A percentile compares a stretch with the other conserved stretches of the same genome.
Conservation (phyloP, 129 eudicot species). For the Escallonia rubra region DNA sequence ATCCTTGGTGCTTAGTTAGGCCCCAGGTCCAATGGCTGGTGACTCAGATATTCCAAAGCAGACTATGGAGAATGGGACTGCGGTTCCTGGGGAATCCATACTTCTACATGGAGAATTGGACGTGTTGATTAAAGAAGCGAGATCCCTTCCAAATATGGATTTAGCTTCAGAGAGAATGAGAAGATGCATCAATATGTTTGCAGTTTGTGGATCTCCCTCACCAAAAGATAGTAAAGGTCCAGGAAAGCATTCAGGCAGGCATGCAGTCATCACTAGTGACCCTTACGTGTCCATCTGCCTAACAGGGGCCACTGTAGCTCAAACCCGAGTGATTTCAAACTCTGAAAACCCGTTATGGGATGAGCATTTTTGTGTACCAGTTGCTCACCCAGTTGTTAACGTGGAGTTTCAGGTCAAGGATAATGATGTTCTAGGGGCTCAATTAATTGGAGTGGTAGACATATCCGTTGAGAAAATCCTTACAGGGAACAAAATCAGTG, state of each 20-base stretch:
- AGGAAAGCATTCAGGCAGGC: constrained; percentile 8
- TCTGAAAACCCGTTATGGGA: constrained; percentile 15
- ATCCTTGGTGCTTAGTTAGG: neutral
- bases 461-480: constrained; percentile 8
- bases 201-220: neutral
- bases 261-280: constrained; percentile 14
- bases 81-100: neutral
- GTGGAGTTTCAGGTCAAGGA: constrained; percentile 23
- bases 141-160: constrained; percentile 18
- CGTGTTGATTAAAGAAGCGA: constrained; percentile 17
- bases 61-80: neutral
- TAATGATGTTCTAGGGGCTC: constrained; percentile 21
- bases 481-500: constrained; percentile 7
- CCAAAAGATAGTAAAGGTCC: neutral
- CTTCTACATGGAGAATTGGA: constrained; percentile 20
- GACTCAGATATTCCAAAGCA: neutral
- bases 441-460: constrained; percentile 12
- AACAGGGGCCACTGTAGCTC: constrained; percentile 17
- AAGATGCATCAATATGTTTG: constrained; percentile 13
- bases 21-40: constrained; percentile 13
- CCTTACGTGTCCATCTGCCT: constrained; percentile 24
- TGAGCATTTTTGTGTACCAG: constrained; percentile 16
- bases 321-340: constrained; percentile 13
- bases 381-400: constrained; percentile 20
- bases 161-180: constrained; percentile 14